Conservation (phyloP, 2,329 filamentous ascomycete genomes). For the Cladophialophora chaetospira region DNA sequence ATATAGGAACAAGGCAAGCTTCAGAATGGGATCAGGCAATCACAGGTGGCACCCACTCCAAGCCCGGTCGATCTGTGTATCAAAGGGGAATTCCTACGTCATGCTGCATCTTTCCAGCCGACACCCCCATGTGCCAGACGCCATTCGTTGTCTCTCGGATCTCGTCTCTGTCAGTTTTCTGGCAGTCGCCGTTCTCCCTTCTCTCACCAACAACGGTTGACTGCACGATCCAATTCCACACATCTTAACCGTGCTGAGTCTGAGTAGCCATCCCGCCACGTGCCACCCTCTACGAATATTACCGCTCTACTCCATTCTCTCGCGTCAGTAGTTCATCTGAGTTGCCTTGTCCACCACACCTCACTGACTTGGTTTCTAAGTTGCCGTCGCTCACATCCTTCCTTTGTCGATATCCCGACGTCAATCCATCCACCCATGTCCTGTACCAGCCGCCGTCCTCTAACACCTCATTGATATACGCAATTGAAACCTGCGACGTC, state of each 20-base stretch:
- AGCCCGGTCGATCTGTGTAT: background rate
- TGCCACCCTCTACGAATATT: background rate
- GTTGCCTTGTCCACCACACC: background rate
- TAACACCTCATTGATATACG: background rate
- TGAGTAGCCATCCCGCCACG: background rate
- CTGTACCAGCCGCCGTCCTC: background rate
- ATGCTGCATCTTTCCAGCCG: background rate
- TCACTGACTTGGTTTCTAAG: background rate
- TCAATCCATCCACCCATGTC: background rate
- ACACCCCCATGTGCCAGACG: background rate
- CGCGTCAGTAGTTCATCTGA: background rate
- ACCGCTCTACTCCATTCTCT: background rate
- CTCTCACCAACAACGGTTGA: background rate
- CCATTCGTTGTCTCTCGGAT: background rate
- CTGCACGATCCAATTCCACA: background rate
- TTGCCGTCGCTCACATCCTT: background rate
- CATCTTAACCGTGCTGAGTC: background rate
- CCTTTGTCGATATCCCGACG: background rate
- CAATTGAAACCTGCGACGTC: background rate
- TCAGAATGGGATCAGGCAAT: background rate
- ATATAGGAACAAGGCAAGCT: background rate
- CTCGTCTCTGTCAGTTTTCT: background rate
- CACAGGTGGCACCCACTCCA: conserved; percentile 3
- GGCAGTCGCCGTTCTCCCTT: background rate
- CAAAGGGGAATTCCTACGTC: background rate